Percentiles rank a stretch among this genome's conserved stretches.
Evolutionary conservation across 257 asterid genomes (phyloP).

Genomic region (Solanum pimpinellifolium): DNA sequence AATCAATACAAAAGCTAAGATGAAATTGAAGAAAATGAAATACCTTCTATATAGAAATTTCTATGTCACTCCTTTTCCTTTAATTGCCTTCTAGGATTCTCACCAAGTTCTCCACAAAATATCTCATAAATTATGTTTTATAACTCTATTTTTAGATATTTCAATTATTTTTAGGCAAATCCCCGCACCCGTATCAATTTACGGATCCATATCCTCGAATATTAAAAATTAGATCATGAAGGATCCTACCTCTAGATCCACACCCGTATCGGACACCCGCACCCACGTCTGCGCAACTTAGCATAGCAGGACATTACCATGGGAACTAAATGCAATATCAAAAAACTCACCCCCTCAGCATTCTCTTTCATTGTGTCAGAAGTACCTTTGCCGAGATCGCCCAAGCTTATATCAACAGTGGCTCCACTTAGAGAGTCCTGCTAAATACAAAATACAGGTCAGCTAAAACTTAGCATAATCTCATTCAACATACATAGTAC

Average conservation of each 20-base stretch:
- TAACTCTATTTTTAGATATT: background rate
- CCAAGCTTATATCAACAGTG: slow-evolving; percentile 1
- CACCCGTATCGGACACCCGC: background rate
- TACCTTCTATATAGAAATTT: no score
- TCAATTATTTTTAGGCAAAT: background rate
- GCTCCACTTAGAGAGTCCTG: slow-evolving; percentile 11
- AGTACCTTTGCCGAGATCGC: slow-evolving; percentile 2
- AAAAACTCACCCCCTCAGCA: slow-evolving; percentile 1
- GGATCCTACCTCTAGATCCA: background rate
- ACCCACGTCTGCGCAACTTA: background rate
- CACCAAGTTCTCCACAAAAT: background rate
- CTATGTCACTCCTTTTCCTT: no score
- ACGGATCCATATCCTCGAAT: background rate
- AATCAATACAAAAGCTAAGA: no score
- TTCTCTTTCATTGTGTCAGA: slow-evolving; percentile 2
- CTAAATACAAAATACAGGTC: background rate
- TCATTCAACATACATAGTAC: background rate
- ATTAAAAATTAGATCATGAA: no score
- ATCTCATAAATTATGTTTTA: background rate
- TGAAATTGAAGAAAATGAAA: no score
- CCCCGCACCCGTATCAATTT: background rate
- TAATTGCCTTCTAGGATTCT: background rate
- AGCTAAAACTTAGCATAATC: background rate
- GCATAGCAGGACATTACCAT: background rate
- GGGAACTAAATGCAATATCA: background rate